Percentiles rank a stretch among this genome's conserved stretches.
phyloP scores from a whole-genome alignment of 768 basidiomycete species.

The Ramaria sp. region DNA sequence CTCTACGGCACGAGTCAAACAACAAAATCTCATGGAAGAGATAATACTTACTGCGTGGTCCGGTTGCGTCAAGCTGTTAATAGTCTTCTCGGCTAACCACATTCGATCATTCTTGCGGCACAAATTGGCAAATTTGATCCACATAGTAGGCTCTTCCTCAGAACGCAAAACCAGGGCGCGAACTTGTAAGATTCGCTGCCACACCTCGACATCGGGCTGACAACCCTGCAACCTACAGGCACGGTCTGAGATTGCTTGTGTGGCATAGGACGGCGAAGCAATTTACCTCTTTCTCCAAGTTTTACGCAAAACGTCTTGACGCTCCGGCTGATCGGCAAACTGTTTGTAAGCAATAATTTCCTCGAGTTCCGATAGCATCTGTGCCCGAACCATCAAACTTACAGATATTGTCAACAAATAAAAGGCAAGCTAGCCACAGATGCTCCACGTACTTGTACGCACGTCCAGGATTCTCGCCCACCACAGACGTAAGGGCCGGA shows the following conservation, averaged over 20 bases:
- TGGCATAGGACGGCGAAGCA: background rate
- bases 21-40: background rate
- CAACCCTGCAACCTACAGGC: constrained; percentile 74
- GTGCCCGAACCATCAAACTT: constrained; percentile 92
- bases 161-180: constrained; percentile 88
- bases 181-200: constrained; percentile 96
- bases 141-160: constrained; percentile 91
- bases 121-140: constrained; percentile 98
- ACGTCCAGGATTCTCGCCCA: constrained; percentile 93
- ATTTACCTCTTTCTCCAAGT: constrained; percentile 94
- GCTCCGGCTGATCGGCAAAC: constrained; percentile 84
- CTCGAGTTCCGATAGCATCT: constrained; percentile 96
- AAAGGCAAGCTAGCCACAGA: background rate
- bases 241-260: background rate
- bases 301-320: constrained; percentile 81
- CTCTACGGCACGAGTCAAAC: constrained; percentile 3
- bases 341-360: constrained; percentile 97
- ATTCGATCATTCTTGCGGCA: constrained; percentile 94
- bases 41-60: constrained; percentile 10
- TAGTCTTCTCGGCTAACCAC: constrained; percentile 92
- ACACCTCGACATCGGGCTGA: constrained; percentile 96
- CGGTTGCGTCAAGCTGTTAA: constrained; percentile 34
- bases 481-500: constrained; percentile 81
- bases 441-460: constrained; percentile 84
- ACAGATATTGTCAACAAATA: constrained; percentile 10